A percentile compares a stretch with the other conserved stretches of the same genome.
Conservation (phyloP, 2,329 filamentous ascomycete genomes). For the Colletotrichum godetiae region DNA sequence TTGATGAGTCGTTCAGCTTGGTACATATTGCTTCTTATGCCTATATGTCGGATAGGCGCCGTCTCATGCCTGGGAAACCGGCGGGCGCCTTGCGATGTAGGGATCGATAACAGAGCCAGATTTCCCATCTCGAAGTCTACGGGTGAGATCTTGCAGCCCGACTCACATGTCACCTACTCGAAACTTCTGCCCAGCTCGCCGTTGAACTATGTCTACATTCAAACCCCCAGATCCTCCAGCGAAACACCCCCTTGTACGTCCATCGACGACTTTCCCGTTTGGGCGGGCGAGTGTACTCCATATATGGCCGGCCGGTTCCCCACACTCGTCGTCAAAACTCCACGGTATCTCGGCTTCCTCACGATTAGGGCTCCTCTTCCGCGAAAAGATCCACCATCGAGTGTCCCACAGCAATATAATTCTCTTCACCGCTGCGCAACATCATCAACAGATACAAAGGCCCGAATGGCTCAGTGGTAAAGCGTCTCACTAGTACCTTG, state of each 20-base stretch:
- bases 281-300: not conserved
- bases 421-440: accelerated
- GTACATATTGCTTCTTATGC: not conserved
- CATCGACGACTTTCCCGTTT: not conserved
- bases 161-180: not conserved
- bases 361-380: not conserved
- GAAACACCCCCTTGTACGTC: not conserved
- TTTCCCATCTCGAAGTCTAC: not conserved
- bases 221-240: not conserved
- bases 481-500: conserved; percentile 34
- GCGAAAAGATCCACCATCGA: not conserved
- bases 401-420: not conserved
- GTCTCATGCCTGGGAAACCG: not conserved
- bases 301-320: not conserved
- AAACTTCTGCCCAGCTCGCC: not conserved
- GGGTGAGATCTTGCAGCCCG: not conserved
- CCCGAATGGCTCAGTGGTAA: conserved; percentile 36
- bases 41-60: not conserved
- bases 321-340: not conserved
- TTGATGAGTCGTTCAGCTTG: not conserved
- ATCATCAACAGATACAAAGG: not conserved
- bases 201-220: not conserved
- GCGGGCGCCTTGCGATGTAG: not conserved
- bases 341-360: not conserved
- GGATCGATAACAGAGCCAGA: not conserved